Evolutionary conservation across 768 basidiomycete species (phyloP).

Genomic region (Pleurotus eryngii): DNA sequence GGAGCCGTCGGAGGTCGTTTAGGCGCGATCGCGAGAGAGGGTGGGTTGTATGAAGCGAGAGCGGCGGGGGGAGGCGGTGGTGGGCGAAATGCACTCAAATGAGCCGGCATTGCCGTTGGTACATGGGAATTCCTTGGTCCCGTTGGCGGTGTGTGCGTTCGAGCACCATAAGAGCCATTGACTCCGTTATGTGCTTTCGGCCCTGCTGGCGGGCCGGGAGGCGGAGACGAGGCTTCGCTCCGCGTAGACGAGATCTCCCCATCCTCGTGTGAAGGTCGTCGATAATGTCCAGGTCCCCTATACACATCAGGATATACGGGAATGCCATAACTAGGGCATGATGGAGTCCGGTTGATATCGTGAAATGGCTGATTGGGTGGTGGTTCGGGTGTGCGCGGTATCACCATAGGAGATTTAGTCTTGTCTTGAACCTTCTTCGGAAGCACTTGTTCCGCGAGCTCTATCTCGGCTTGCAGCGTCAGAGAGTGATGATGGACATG

Average conservation of each 20-base stretch:
- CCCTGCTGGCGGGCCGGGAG: constrained; percentile 15
- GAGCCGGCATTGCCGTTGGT: constrained; percentile 3
- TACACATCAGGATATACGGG: constrained; percentile 2
- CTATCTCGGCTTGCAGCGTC: constrained; percentile 16
- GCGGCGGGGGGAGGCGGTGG: not conserved
- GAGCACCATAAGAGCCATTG: constrained; percentile 19
- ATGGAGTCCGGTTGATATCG: not conserved
- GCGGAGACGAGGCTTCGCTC: constrained; percentile 13
- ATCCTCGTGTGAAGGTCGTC: constrained; percentile 45
- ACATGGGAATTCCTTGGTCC: constrained; percentile 43
- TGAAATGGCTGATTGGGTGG: not conserved
- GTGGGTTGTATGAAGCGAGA: constrained; percentile 17
- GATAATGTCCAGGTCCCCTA: constrained; percentile 12
- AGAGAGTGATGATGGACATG: constrained; percentile 2
- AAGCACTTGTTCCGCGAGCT: constrained; percentile 15
- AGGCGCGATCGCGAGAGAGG: constrained; percentile 24
- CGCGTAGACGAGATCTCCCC: constrained; percentile 42
- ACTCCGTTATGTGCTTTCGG: constrained; percentile 21
- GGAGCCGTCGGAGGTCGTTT: constrained; percentile 22
- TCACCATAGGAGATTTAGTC: not conserved
- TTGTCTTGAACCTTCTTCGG: not conserved
- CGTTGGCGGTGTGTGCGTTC: constrained; percentile 42
- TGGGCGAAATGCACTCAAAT: not conserved
- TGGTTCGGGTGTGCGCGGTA: not conserved
- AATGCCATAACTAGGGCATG: not conserved